phyloP scores from a whole-genome alignment of 495 filamentous ascomycete genomes.

The Podospora didyma region DNA sequence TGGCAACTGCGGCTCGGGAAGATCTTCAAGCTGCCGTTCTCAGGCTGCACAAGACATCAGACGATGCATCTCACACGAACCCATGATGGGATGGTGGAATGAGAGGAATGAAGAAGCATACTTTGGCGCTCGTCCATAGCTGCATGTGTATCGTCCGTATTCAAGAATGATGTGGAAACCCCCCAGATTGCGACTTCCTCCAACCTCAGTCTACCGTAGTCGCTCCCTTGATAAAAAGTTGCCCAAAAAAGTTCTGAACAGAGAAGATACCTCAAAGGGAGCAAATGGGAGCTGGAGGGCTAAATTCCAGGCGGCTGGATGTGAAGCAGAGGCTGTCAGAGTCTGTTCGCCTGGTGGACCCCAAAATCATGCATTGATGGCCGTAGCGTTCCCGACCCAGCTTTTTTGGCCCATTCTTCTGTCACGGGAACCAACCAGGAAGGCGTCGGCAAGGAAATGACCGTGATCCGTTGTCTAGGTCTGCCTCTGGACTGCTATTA shows the following conservation, averaged over 20 bases:
- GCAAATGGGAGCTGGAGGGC: slow-evolving; percentile 1
- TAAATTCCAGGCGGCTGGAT: slow-evolving; percentile 13
- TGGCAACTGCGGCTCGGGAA: slow-evolving; percentile 17
- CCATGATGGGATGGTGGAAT: neutral
- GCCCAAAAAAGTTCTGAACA: neutral
- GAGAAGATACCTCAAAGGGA: neutral
- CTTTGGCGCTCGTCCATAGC: neutral
- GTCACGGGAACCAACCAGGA: neutral
- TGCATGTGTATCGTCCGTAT: too few species aligned
- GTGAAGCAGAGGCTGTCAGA: slow-evolving; percentile 20
- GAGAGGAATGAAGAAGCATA: neutral
- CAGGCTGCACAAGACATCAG: slow-evolving; percentile 3
- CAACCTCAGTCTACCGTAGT: too few species aligned
- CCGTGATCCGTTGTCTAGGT: neutral
- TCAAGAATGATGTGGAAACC: too few species aligned
- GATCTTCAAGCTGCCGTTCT: slow-evolving; percentile 11
- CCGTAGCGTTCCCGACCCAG: slow-evolving; percentile 1
- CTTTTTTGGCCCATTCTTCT: neutral
- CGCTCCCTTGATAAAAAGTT: neutral
- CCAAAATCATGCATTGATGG: slow-evolving; percentile 17
- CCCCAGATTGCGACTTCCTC: neutral
- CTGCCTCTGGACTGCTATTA: neutral
- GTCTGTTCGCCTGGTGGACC: slow-evolving; percentile 16
- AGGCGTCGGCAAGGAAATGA: neutral
- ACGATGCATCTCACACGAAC: neutral